These are phyloP conservation scores for Aegilops umbellulata DNA, from an alignment of 176 grass and related monocot species.

Conservation along the genomic window DNA sequence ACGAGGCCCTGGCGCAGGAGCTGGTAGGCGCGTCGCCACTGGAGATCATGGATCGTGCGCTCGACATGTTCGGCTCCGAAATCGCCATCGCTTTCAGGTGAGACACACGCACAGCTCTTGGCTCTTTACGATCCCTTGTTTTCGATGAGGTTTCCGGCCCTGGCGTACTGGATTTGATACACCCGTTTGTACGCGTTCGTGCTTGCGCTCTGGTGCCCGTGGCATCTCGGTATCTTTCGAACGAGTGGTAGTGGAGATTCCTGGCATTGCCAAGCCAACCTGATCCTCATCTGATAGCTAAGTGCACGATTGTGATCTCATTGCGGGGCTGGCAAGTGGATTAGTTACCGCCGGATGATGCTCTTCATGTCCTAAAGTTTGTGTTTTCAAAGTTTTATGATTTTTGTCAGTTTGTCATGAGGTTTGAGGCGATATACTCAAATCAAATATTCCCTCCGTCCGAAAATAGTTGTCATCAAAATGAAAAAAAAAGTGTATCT, in stretches of 20 bases:
- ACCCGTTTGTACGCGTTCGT: background rate
- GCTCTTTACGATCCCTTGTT: background rate
- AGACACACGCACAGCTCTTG: background rate
- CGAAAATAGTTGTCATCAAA: too few species aligned
- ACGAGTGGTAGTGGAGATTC: constrained; percentile 34
- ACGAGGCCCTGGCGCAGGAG: constrained; percentile 58
- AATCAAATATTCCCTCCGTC: background rate
- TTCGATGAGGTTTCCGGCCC: background rate
- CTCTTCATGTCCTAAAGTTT: background rate
- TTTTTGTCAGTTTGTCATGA: background rate
- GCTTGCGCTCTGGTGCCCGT: too few species aligned
- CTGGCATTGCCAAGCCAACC: background rate
- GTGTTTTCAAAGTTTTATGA: background rate
- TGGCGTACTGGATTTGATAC: background rate
- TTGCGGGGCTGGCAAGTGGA: background rate
- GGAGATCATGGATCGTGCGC: constrained; percentile 88
- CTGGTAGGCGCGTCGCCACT: constrained; percentile 78
- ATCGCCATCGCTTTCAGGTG: constrained; percentile 99
- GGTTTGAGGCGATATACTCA: background rate
- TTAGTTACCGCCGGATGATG: background rate
- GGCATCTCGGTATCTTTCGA: constrained; percentile 16
- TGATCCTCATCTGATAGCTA: background rate
- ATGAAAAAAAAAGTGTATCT: too few species aligned
- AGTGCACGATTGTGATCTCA: background rate
- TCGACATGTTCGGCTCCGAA: constrained; percentile 79